A percentile compares a stretch with the other conserved stretches of the same genome.
phyloP scores from a whole-genome alignment of 306 rosid species.

The Lablab purpureus region DNA sequence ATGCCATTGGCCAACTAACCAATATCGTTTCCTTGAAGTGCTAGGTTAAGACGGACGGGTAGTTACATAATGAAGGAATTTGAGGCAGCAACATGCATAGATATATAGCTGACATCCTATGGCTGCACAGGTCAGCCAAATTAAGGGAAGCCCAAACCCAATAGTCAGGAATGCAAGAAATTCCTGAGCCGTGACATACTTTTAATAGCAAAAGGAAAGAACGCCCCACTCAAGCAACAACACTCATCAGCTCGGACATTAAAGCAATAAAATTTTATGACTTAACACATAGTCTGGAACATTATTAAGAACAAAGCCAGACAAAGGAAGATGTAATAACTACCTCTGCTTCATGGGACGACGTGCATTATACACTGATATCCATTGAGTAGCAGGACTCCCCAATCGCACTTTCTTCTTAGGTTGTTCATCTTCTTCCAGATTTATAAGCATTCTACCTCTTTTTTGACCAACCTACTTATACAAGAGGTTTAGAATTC shows the following conservation, averaged over 20 bases:
- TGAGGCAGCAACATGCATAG: background rate
- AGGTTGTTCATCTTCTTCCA: slow-evolving; percentile 94
- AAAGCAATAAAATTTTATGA: slow-evolving; percentile 10
- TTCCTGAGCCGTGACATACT: background rate
- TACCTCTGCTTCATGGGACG: slow-evolving; percentile 98
- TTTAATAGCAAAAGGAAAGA: slow-evolving; percentile 16
- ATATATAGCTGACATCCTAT: slow-evolving; percentile 3
- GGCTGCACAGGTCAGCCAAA: background rate
- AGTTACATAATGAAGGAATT: slow-evolving; percentile 1
- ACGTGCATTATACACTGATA: slow-evolving; percentile 93
- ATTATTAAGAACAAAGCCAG: slow-evolving; percentile 19
- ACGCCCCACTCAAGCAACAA: slow-evolving; percentile 30
- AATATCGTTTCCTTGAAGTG: slow-evolving; percentile 1
- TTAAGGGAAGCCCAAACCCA: background rate
- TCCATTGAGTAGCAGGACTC: slow-evolving; percentile 95
- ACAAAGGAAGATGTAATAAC: slow-evolving; percentile 32
- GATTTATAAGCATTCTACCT: slow-evolving; percentile 75
- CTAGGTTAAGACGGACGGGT: background rate
- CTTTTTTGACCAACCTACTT: slow-evolving; percentile 90
- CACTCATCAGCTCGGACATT: background rate
- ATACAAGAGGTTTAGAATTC: slow-evolving; percentile 39
- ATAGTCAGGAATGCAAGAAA: slow-evolving; percentile 12
- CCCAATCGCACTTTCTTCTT: slow-evolving; percentile 94
- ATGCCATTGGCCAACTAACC: background rate
- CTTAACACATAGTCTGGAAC: slow-evolving; percentile 5